Base-by-base conservation (phyloP, 257 asterid species). In the Nemophila menziesii region DNA sequence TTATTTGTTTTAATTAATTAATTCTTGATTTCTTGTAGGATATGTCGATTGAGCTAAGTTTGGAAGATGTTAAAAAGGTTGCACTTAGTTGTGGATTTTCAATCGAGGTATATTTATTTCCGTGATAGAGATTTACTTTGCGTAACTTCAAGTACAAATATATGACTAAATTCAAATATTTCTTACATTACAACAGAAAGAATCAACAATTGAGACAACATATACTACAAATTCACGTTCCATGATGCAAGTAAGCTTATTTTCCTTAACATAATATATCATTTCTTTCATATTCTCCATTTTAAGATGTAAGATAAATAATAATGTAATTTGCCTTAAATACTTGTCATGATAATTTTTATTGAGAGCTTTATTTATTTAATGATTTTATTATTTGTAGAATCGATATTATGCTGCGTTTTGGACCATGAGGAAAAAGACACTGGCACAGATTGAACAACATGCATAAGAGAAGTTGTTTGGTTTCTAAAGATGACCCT, bases 21-120 rank as follows among this genome's bases (percentile, higher is more conserved):
- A 13, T 39, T 51, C 55, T 52, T 34, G 13, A 22, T 38, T 63
- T 26, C 36, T 55, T 58, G 20, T 54, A 89, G 98, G 94, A 89
- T 57, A 80, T 89, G 94, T 89, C 98, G 4, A 78, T 89, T 49
- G 98, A 89, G 69, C 71, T 89, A 45, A 84, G 94, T 70, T 79
- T 89, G 75, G 96, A 89, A 78, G 96, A 89, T 55, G 94, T 89
- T 55, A 84, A 89, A 69, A 68, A 44, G 65, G 86, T 80, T 50
- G 86, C 96, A 22, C 60, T 58, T 66, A 93, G 74, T 56, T 85
- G 58, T 58, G 98, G 96, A 54, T 89, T 89, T 66, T 71, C 69
- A 60, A 60, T 80, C 26, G 87, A 78, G 96, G 98, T 89, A 65
- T 48, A 12, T 43, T 24, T 9, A 24, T 34, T 54, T 27, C 21